Conservation (phyloP, 78 protist genomes). For the Dictyostelium capitatum region DNA sequence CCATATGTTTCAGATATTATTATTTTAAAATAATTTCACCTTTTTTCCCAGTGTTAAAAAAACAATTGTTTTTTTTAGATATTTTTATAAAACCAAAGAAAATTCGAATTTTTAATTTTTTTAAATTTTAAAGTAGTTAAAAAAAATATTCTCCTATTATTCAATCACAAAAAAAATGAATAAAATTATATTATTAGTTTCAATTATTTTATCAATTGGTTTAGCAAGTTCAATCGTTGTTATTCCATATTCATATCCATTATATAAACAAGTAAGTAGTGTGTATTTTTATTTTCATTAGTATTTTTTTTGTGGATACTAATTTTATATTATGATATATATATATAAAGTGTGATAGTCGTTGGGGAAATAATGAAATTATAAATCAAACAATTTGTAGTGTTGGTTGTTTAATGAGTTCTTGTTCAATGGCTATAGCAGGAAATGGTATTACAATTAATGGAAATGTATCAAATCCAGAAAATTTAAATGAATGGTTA, state of each 20-base stretch:
- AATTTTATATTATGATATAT: neutral
- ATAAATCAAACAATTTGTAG: slow-evolving; percentile 36
- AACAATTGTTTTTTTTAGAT: neutral
- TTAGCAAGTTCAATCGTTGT: slow-evolving; percentile 3
- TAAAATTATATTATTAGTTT: neutral
- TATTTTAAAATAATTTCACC: neutral
- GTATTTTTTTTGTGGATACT: neutral
- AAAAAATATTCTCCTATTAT: neutral
- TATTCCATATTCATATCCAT: slow-evolving; percentile 64
- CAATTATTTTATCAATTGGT: slow-evolving; percentile 3
- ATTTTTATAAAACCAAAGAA: no score
- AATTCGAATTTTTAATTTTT: neutral
- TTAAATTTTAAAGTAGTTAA: neutral
- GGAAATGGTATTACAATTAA: slow-evolving; percentile 46
- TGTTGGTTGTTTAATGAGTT: slow-evolving; percentile 76
- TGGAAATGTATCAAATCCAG: slow-evolving; percentile 22
- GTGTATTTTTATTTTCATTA: neutral
- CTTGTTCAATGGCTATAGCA: slow-evolving; percentile 48
- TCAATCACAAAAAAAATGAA: neutral
- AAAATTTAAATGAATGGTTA: slow-evolving; percentile 34
- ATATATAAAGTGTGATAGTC: slow-evolving; percentile 66
- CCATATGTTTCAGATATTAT: neutral
- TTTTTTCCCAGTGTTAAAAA: neutral
- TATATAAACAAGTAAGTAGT: slow-evolving; percentile 61
- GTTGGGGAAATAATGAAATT: slow-evolving; percentile 58